A percentile compares a stretch with the other conserved stretches of the same genome.
phyloP scores from a whole-genome alignment of 768 basidiomycete species.

The Boletellus emodensis region DNA sequence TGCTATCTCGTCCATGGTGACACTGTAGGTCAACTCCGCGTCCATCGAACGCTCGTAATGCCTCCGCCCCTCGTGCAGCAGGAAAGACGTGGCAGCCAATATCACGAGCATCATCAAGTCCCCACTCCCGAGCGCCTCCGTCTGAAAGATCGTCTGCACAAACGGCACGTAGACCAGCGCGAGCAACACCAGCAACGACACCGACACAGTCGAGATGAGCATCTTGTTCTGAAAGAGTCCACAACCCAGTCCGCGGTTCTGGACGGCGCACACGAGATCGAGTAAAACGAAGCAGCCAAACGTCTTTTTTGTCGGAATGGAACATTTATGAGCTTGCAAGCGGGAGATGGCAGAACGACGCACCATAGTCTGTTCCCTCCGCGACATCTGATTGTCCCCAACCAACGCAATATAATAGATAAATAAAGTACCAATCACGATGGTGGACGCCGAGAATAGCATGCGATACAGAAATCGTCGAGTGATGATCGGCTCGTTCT shows the following conservation, averaged over 20 bases:
- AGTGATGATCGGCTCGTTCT: constrained; percentile 87
- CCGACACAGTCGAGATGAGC: constrained; percentile 82
- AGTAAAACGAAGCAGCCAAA: constrained; percentile 97
- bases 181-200: constrained; percentile 82
- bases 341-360: constrained; percentile 24
- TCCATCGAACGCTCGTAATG: constrained; percentile 67
- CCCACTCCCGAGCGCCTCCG: constrained; percentile 63
- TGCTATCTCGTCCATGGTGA: constrained; percentile 58
- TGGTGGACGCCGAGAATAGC: constrained; percentile 89
- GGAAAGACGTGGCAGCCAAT: constrained; percentile 62
- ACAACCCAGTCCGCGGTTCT: constrained; percentile 89
- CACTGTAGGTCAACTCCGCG: constrained; percentile 47
- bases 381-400: constrained; percentile 77
- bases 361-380: constrained; percentile 95
- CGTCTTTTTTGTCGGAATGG: constrained; percentile 48
- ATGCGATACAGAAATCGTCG: constrained; percentile 70
- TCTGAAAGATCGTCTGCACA: constrained; percentile 92
- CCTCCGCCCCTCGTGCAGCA: constrained; percentile 74
- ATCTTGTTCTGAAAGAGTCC: constrained; percentile 82
- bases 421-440: constrained; percentile 84
- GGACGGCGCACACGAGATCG: constrained; percentile 91
- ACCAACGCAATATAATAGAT: constrained; percentile 75
- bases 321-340: neutral
- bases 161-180: constrained; percentile 85
- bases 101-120: constrained; percentile 71